Conservation (phyloP, 352 stramenopile species). For the Globisporangium viniferum region DNA sequence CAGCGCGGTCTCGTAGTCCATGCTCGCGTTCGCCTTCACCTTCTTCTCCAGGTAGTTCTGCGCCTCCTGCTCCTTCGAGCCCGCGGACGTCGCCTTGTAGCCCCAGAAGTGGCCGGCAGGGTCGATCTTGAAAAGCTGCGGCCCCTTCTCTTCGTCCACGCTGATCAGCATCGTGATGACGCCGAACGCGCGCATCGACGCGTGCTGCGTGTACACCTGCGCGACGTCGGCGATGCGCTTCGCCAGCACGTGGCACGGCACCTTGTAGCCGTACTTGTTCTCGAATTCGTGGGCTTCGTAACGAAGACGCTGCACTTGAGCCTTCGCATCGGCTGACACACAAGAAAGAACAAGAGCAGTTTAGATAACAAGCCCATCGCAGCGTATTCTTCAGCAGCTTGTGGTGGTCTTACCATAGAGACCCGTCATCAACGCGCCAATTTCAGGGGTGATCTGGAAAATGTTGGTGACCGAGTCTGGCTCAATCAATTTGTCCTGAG, state of each 20-base stretch:
- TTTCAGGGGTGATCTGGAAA: slow-evolving; percentile 94
- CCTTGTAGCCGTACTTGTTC: slow-evolving; percentile 95
- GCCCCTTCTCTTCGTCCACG: slow-evolving; percentile 97
- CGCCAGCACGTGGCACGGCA: slow-evolving; percentile 93
- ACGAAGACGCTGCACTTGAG: slow-evolving; percentile 93
- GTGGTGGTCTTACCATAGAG: slow-evolving; percentile 49
- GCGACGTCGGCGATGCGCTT: slow-evolving; percentile 97
- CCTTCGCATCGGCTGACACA: slow-evolving; percentile 80
- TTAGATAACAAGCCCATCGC: background rate
- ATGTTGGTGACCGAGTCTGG: slow-evolving; percentile 95
- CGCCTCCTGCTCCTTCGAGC: slow-evolving; percentile 97
- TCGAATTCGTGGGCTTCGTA: slow-evolving; percentile 98
- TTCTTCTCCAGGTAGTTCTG: slow-evolving; percentile 99
- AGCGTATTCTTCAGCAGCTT: background rate
- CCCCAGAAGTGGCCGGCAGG: slow-evolving; percentile 97
- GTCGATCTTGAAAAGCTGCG: slow-evolving; percentile 98
- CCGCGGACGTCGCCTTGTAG: slow-evolving; percentile 91
- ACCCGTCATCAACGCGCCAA: slow-evolving; percentile 96
- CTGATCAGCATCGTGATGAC: slow-evolving; percentile 95
- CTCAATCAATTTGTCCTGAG: slow-evolving; percentile 93
- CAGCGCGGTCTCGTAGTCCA: slow-evolving; percentile 93
- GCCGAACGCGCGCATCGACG: slow-evolving; percentile 94
- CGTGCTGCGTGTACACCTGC: slow-evolving; percentile 95
- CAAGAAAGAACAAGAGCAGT: background rate
- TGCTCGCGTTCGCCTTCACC: slow-evolving; percentile 87